Percentiles rank a stretch among this genome's conserved stretches.
Evolutionary conservation across 1,284 basidiomycete genomes (phyloP).

Genomic region (Irpex sp.): DNA sequence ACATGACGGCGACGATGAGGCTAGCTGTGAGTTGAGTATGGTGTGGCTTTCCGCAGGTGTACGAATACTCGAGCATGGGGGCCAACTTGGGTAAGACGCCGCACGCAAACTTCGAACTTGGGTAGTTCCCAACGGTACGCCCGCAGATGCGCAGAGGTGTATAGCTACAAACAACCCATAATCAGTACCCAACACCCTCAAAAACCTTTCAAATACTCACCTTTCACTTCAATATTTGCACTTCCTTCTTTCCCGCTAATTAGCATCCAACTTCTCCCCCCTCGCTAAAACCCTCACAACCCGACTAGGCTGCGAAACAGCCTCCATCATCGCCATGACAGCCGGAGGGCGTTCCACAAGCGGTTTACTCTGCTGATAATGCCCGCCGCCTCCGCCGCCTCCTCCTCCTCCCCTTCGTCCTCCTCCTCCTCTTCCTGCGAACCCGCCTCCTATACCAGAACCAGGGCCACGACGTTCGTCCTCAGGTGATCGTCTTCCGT

Average conservation of each 20-base stretch:
- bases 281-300: slow-evolving; percentile 74
- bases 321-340: slow-evolving; percentile 73
- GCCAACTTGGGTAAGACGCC: too few relatives aligned
- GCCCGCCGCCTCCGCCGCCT: slow-evolving; percentile 19
- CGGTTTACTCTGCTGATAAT: slow-evolving; percentile 23
- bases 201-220: not conserved
- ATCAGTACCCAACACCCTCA: too few relatives aligned
- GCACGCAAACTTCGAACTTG: too few relatives aligned
- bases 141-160: too few relatives aligned
- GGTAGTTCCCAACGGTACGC: too few relatives aligned
- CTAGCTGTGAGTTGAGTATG: too few relatives aligned
- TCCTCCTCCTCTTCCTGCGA: slow-evolving; percentile 35
- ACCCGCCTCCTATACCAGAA: slow-evolving; percentile 20
- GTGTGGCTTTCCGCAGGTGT: too few relatives aligned
- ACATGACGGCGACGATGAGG: too few relatives aligned
- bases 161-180: too few relatives aligned
- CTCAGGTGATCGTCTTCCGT: slow-evolving; percentile 22
- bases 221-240: not conserved
- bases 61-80: too few relatives aligned
- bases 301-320: slow-evolving; percentile 64
- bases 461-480: slow-evolving; percentile 25
- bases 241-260: not conserved
- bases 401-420: slow-evolving; percentile 3
- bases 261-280: slow-evolving; percentile 72
- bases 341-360: slow-evolving; percentile 70